phyloP scores from a whole-genome alignment of 352 stramenopile species.

The Pythium grandisporangium region DNA sequence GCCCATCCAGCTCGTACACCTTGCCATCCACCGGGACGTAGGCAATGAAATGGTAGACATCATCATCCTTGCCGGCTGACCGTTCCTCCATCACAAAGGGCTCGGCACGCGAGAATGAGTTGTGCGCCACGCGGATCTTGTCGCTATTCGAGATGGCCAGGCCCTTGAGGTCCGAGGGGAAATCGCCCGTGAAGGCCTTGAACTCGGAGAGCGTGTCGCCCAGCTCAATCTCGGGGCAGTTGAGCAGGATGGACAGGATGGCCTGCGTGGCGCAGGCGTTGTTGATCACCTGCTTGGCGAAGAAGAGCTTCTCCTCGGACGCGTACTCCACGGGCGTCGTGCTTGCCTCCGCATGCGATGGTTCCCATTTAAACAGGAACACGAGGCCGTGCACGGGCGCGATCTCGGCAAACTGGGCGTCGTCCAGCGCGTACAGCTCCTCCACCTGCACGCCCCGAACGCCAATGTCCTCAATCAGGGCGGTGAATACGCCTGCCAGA shows the following conservation, averaged over 20 bases:
- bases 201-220: constrained; percentile 62
- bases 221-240: constrained; percentile 60
- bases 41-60: constrained; percentile 97
- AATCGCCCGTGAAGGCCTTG: constrained; percentile 72
- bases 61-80: constrained; percentile 78
- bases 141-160: constrained; percentile 84
- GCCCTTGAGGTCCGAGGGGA: constrained; percentile 74
- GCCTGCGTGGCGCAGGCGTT: constrained; percentile 97
- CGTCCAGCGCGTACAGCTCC: constrained; percentile 92
- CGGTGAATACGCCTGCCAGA: constrained; percentile 75
- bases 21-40: constrained; percentile 86
- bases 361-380: constrained; percentile 95
- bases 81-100: constrained; percentile 74
- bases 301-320: constrained; percentile 82
- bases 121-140: constrained; percentile 76
- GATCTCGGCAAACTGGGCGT: constrained; percentile 64
- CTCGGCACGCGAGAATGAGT: constrained; percentile 72
- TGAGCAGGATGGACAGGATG: constrained; percentile 95
- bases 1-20: constrained; percentile 95
- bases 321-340: constrained; percentile 8
- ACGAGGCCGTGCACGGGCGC: constrained; percentile 89
- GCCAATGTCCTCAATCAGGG: constrained; percentile 92
- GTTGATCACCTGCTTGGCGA: constrained; percentile 93
- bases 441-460: constrained; percentile 90
- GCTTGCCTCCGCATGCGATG: constrained; percentile 32